Base-by-base conservation (phyloP, 2,329 filamentous ascomycete genomes). In the Aspergillus pseudoglaucus region DNA sequence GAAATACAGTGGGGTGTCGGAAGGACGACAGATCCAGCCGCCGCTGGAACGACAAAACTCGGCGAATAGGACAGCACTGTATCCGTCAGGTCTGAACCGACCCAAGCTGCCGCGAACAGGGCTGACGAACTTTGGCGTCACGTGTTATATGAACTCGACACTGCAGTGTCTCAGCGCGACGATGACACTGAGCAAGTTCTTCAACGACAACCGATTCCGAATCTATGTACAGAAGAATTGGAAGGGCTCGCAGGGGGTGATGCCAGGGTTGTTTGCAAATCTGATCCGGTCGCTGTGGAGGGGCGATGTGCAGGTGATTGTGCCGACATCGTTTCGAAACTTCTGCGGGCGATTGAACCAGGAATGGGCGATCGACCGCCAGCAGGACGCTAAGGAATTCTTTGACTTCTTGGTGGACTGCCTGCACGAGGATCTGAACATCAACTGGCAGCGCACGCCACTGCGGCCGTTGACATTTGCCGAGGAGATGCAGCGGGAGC, bases 301-400 rank as follows among this genome's bases (percentile, higher is more conserved):
- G 61, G 74, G 75, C 8, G 80, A 82, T 49, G 65, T 70, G 43
- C 65, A 74, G 46, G 70, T 72, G 12, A 72, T 74, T 48, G 70
- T 70, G 55, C 72, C 86, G 70, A 78, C 81, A 40, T 87, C 87
- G 51, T 79, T 81, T 50, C 70, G 78, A 50, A 78, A 81, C 47
- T 82, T 89, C 51, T 84, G 85, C 57, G 80, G 79, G 4, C 76
- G 81, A 15, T 69, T 84, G 53, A 81, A 81, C 49, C 75, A 79
- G 6, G 76, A 81, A 55, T 93, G 90, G 72, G 87, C 84, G 12
- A 84, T 88, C 37, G 75, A 77, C 20, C 74, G 82, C 44, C 91
- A 97, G 63, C 93, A 97, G 68, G 93, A 98, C 61, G 86, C 90
- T 1, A 87, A 90, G 55, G 93, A 97, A 60, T 95, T 95, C 57